Percentiles rank a stretch among this genome's conserved stretches.
phyloP scores from a whole-genome alignment of 2,329 filamentous ascomycete genomes.

The Diplodia intermedia region DNA sequence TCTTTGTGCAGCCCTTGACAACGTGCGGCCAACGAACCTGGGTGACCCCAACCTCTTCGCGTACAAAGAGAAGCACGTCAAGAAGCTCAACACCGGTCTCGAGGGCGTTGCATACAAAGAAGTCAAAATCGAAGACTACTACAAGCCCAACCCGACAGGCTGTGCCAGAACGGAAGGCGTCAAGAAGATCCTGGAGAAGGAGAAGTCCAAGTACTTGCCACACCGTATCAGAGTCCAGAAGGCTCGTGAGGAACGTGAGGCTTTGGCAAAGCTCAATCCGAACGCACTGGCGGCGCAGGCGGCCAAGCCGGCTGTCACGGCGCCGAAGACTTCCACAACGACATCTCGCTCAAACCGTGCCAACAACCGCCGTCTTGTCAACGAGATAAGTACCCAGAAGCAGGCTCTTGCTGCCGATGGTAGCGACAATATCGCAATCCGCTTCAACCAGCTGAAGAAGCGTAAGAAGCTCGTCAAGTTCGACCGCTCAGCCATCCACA shows the following conservation, averaged over 20 bases:
- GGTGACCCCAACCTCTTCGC: slow-evolving; percentile 69
- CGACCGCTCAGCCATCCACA: slow-evolving; percentile 95
- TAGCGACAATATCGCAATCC: slow-evolving; percentile 84
- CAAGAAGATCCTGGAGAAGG: slow-evolving; percentile 94
- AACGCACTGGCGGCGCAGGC: slow-evolving; percentile 67
- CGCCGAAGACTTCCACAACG: slow-evolving; percentile 80
- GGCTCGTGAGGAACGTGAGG: slow-evolving; percentile 88
- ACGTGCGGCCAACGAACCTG: slow-evolving; percentile 57
- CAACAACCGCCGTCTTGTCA: slow-evolving; percentile 92
- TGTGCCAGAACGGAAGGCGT: slow-evolving; percentile 90
- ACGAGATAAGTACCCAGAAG: slow-evolving; percentile 95
- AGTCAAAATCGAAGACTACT: slow-evolving; percentile 70
- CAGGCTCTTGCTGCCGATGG: slow-evolving; percentile 67
- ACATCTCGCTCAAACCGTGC: slow-evolving; percentile 93
- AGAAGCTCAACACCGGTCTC: slow-evolving; percentile 67
- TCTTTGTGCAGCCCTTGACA: slow-evolving; percentile 60
- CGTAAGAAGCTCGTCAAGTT: slow-evolving; percentile 99
- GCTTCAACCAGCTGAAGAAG: slow-evolving; percentile 99
- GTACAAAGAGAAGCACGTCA: slow-evolving; percentile 75
- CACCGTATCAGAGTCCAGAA: slow-evolving; percentile 97
- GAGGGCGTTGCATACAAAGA: slow-evolving; percentile 60
- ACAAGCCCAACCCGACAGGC: slow-evolving; percentile 84
- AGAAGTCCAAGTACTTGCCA: slow-evolving; percentile 97
- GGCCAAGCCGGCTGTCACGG: slow-evolving; percentile 70
- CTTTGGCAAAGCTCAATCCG: slow-evolving; percentile 68